Conservation (phyloP, 345 rosid genomes). For the Aegle marmelos region DNA sequence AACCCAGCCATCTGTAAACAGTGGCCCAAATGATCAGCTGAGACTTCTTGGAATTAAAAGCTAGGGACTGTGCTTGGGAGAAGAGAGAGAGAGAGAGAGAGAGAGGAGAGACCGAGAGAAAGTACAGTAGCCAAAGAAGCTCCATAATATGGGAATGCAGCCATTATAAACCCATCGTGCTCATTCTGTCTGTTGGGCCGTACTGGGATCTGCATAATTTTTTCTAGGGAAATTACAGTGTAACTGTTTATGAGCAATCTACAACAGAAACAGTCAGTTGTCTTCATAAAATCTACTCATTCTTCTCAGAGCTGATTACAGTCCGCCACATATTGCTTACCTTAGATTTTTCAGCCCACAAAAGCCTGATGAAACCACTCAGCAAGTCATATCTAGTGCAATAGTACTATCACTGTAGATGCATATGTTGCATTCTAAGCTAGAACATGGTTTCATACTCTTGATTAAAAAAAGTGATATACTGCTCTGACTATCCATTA, state of each 20-base stretch:
- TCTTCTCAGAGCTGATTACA: neutral
- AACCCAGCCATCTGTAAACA: slow-evolving; percentile 68
- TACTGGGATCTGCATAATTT: slow-evolving; percentile 15
- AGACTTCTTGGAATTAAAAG: neutral
- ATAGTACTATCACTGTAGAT: no score
- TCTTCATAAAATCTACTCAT: neutral
- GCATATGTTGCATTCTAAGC: no score
- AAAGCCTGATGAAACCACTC: neutral
- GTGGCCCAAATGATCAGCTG: neutral
- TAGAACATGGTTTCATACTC: neutral
- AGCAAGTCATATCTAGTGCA: neutral
- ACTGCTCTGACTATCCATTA: neutral
- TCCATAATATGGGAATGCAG: slow-evolving; percentile 68
- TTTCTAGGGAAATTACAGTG: no score
- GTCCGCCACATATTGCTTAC: neutral
- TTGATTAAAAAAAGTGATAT: neutral
- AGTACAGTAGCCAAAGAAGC: slow-evolving; percentile 62
- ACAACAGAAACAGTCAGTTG: no score
- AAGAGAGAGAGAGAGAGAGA: neutral
- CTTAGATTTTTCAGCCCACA: neutral
- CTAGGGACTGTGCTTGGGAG: neutral
- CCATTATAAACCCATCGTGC: slow-evolving; percentile 62
- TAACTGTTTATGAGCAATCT: neutral
- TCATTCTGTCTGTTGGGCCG: slow-evolving; percentile 34
- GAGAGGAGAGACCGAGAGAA: neutral